Evolutionary conservation across 1,284 basidiomycete genomes (phyloP), one percentile per base, ranked within the genome.

Genomic region (Cryptococcus sp.): DNA sequence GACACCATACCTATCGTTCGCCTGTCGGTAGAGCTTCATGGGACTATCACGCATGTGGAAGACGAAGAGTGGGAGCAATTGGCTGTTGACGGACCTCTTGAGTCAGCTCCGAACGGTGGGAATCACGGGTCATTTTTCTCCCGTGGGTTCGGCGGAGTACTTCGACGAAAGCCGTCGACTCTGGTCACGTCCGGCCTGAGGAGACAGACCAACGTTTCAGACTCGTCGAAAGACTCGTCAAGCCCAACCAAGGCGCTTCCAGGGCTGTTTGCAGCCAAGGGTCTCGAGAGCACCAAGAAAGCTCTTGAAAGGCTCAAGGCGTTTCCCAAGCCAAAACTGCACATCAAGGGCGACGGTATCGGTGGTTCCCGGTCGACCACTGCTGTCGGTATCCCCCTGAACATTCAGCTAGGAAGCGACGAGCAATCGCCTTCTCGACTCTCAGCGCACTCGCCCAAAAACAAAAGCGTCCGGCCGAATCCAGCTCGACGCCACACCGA

Each of bases 1-100:
- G 69, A 69, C 20, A 60, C 66, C 3, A 51, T 57, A 10, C 60
- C 67, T 6, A 58, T 68, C 19, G 63, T 69, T 2, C 60, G 74
- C 0, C 50, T 74, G 5, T 73, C 70, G 6, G 71, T 77, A 40
- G 74, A 77, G 45, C 52, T 77, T 39, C 60, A 72, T 51, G 75
- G 75, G 5, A 67, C 64, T 6, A 68, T 74, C 42, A 69, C 71
- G 6, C 60, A 62, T 25, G 55, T 70, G 11, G 71, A 70, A n/a
- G 75, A 76, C 41, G 75, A 77, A 48, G 71, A 69, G 10, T 75
- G 73, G 72, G 73, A 71, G 53, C 59, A 68, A 50, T 56, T 72
- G 5, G 68, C 67, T 7, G 53, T 50, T 16, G 65, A 67, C 8
- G 60, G 52, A 15, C 46, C 53, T 13, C 54, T 60, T 5, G 61